phyloP scores from a whole-genome alignment of 192 early-diverging fungal genomes.

The Funneliformis mosseae region DNA sequence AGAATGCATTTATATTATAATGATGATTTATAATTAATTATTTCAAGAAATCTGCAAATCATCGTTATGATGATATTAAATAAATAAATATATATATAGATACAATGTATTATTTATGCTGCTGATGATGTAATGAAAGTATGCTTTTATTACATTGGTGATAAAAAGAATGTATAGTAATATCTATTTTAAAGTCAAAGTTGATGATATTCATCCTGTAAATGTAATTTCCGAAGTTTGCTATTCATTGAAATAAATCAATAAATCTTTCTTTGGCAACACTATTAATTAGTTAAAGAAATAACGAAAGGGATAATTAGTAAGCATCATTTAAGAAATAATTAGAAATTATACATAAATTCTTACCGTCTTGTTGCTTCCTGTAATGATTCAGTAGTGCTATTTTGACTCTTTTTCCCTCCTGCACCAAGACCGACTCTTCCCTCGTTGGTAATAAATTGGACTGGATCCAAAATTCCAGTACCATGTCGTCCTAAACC shows the following conservation, averaged over 20 bases:
- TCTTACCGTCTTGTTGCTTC: slow-evolving; percentile 30
- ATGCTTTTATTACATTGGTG: not conserved
- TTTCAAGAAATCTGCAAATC: no score
- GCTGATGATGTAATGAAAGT: not conserved
- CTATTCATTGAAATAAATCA: slow-evolving; percentile 25
- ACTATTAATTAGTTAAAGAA: no score
- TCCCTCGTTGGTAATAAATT: slow-evolving; percentile 37
- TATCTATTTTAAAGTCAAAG: not conserved
- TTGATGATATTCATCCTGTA: no score
- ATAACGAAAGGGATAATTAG: not conserved
- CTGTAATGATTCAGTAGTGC: slow-evolving; percentile 19
- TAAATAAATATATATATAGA: not conserved
- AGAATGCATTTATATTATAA: not conserved
- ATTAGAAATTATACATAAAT: not conserved
- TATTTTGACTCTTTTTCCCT: slow-evolving; percentile 2
- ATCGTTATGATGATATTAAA: no score
- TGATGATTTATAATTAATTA: not conserved
- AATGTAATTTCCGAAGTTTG: no score
- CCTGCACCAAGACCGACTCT: slow-evolving; percentile 25
- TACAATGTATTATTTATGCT: slow-evolving; percentile 7
- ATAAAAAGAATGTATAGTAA: not conserved
- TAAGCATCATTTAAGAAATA: not conserved
- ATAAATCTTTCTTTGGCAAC: slow-evolving; percentile 31
- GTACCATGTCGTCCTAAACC: slow-evolving; percentile 54
- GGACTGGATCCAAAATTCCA: slow-evolving; percentile 54